Percentiles rank a stretch among this genome's conserved stretches.
phyloP scores from a whole-genome alignment of 768 basidiomycete genomes.

The Naematelia aurantialba region DNA sequence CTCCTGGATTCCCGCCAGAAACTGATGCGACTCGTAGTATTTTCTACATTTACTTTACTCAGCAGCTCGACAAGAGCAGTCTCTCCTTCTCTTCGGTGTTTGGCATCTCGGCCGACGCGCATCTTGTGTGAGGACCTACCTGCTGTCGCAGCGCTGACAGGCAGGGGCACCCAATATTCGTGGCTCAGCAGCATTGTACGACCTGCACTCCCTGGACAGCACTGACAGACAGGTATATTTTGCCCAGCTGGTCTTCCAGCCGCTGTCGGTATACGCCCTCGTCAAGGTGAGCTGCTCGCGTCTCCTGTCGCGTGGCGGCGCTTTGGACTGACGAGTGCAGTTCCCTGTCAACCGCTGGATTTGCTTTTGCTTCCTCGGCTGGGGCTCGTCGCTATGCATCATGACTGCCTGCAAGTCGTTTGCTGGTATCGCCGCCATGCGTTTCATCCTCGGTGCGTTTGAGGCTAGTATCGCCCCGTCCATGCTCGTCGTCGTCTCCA shows the following conservation, averaged over 20 bases:
- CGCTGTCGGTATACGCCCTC: not conserved
- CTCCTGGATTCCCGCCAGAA: too few species aligned
- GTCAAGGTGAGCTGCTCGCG: not conserved
- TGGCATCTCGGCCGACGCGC: conserved; percentile 43
- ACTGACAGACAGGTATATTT: conserved; percentile 7
- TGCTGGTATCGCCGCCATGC: conserved; percentile 51
- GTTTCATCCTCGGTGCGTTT: conserved; percentile 56
- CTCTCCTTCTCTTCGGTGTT: conserved; percentile 55
- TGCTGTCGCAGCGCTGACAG: too few species aligned
- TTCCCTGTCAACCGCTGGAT: conserved; percentile 32
- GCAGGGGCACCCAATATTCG: conserved; percentile 4
- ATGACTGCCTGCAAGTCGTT: conserved; percentile 53
- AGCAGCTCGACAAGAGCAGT: conserved; percentile 9
- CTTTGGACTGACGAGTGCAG: not conserved
- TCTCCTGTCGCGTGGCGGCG: not conserved
- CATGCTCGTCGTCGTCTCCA: conserved; percentile 55
- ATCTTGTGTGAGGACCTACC: conserved; percentile 52
- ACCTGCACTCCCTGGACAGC: not conserved
- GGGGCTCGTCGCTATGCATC: conserved; percentile 53
- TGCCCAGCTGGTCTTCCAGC: conserved; percentile 11
- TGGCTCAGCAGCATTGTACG: conserved; percentile 9
- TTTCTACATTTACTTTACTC: conserved; percentile 10
- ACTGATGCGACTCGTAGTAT: not conserved
- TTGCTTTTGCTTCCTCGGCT: conserved; percentile 52
- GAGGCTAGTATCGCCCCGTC: conserved; percentile 56